These are phyloP conservation scores for Chrysanthemum lavandulifolium DNA, from an alignment of 129 eudicot species.

Conservation along the genomic window DNA sequence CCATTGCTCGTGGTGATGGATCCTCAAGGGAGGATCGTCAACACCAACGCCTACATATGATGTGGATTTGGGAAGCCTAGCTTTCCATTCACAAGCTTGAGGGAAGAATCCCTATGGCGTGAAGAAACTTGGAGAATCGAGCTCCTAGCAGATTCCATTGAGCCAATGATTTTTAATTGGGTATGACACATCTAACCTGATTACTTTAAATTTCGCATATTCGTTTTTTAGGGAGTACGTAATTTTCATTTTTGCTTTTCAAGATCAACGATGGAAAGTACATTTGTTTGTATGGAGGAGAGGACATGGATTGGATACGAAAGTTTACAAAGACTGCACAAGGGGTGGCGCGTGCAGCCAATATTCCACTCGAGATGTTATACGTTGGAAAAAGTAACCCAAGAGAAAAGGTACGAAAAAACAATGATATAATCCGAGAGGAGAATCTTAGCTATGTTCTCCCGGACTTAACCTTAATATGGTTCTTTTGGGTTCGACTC, in stretches of 20 bases:
- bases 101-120: conserved; percentile 73
- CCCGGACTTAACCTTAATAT: conserved; percentile 47
- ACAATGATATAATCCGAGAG: conserved; percentile 31
- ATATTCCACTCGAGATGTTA: conserved; percentile 63
- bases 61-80: conserved; percentile 90
- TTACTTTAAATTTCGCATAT: background rate
- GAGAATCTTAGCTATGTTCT: conserved; percentile 61
- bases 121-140: conserved; percentile 75
- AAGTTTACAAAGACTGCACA: conserved; percentile 50
- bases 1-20: conserved; percentile 83
- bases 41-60: conserved; percentile 75
- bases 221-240: background rate
- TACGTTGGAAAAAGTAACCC: conserved; percentile 94
- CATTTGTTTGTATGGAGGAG: conserved; percentile 88
- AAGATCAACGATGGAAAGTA: conserved; percentile 44
- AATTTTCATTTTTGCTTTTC: background rate
- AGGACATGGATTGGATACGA: conserved; percentile 82
- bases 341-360: conserved; percentile 40
- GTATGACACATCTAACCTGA: conserved; percentile 24
- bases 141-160: conserved; percentile 68
- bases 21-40: conserved; percentile 71
- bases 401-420: conserved; percentile 59
- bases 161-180: conserved; percentile 60
- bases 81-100: conserved; percentile 61
- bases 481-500: conserved; percentile 90